Evolutionary conservation across 202 grass and related monocot species (phyloP).

Genomic region (Tripidium arundinaceum): DNA sequence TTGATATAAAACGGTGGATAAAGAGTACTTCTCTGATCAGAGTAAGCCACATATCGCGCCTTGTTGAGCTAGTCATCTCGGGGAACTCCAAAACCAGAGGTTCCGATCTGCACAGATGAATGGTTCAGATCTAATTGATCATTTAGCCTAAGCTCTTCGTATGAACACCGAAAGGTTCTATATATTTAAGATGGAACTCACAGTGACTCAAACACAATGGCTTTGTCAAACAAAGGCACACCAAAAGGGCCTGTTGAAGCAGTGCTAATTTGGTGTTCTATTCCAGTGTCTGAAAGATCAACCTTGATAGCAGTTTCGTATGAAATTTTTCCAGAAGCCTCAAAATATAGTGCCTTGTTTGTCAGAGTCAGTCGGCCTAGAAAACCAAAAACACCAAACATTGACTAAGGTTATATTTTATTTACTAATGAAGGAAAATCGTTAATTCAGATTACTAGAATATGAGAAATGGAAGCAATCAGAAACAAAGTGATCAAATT

Average conservation of each 20-base stretch:
- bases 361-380: slow-evolving; percentile 78
- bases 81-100: slow-evolving; percentile 85
- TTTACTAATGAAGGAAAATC: neutral
- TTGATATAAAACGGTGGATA: slow-evolving; percentile 69
- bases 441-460: neutral
- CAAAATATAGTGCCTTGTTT: slow-evolving; percentile 86
- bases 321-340: slow-evolving; percentile 62
- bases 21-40: slow-evolving; percentile 72
- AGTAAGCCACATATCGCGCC: slow-evolving; percentile 83
- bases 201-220: slow-evolving; percentile 71
- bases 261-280: slow-evolving; percentile 63
- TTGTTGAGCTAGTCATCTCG: slow-evolving; percentile 86
- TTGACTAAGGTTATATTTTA: neutral
- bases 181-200: slow-evolving; percentile 45
- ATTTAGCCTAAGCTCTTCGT: neutral
- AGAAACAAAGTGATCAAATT: too few relatives aligned
- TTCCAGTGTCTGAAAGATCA: slow-evolving; percentile 53
- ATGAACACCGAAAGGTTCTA: neutral
- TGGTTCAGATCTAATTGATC: neutral
- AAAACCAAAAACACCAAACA: neutral
- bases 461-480: neutral
- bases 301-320: slow-evolving; percentile 67
- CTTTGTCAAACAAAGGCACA: slow-evolving; percentile 85
- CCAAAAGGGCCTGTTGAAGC: slow-evolving; percentile 88
- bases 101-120: slow-evolving; percentile 59